Base-by-base conservation (phyloP, 177 flowering plant genomes). In the Tripterygium wilfordii region DNA sequence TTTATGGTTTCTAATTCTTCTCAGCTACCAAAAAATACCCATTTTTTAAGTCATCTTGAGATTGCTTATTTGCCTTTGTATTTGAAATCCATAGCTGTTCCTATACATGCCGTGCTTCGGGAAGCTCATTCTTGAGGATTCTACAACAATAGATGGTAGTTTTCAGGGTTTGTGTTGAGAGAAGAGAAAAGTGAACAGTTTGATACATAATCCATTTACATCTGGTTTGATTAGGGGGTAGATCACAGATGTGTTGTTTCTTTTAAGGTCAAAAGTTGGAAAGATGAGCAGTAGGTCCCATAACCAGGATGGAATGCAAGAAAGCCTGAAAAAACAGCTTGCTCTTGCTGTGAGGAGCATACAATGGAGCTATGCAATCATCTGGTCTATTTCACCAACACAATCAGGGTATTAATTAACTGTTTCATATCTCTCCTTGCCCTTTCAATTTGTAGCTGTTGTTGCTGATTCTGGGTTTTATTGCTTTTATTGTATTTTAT, bases 281-380 rank as follows among this genome's bases (percentile, higher is more conserved):
- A 23, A 47, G 15, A 63, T 63, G 68, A 53, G 37, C 36, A 42
- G 51, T 48, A 49, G 32, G 38, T n/a, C 36, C 25, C 48, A 27
- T 21, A 54, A 28, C 39, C 53, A 67, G 32, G 64, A 62, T 12
- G 59, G 60, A 32, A 66, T 67, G 45, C 66, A 64, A 33, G 75
- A 70, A 57, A 68, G 66, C 42, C 66, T 84, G 17, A 84, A 74
- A 53, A 74, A 69, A 54, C 79, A 72, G 66, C 86, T 89, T 50
- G 84, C 90, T 59, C 61, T 75, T 45, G 85, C 88, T 64, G 83
- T 87, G 60, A 75, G 78, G 48, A 77, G 71, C 66, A 75, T 80
- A 49, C 84, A 83, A 26, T 89, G 97, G 97, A 86, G 92, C 64
- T 89, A 89, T 69, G 94, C 88, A 32, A 77, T 89, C 53, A 84